Evolutionary conservation across 75 land plant species (phyloP).

Genomic region (Pinus tabuliformis): DNA sequence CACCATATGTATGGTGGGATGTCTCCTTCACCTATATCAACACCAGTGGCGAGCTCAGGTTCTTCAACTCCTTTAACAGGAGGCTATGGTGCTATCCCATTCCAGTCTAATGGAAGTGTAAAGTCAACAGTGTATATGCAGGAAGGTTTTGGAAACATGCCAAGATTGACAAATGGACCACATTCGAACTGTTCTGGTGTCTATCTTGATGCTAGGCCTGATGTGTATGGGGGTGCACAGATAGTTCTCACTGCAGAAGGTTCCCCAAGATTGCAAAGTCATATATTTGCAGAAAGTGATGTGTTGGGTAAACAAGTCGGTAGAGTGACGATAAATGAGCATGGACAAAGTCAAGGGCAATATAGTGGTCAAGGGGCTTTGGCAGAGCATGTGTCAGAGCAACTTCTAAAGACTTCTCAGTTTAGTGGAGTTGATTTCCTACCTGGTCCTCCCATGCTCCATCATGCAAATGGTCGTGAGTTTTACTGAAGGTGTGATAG

Average conservation of each 20-base stretch:
- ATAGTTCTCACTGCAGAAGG: not conserved
- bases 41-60: constrained; percentile 58
- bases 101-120: not conserved
- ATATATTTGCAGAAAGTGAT: constrained; percentile 26
- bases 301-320: constrained; percentile 26
- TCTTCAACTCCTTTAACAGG: constrained; percentile 75
- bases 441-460: constrained; percentile 6
- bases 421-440: not conserved
- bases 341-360: constrained; percentile 19
- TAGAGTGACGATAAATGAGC: constrained; percentile 10
- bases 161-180: constrained; percentile 17
- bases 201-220: constrained; percentile 15
- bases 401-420: constrained; percentile 13
- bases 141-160: constrained; percentile 28
- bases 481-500: not conserved
- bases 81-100: constrained; percentile 58
- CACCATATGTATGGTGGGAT: constrained; percentile 49
- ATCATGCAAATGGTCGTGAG: not conserved
- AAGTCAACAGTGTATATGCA: constrained; percentile 21
- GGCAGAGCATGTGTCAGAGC: constrained; percentile 8
- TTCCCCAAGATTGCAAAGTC: constrained; percentile 30
- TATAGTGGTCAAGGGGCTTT: constrained; percentile 22
- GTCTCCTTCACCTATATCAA: constrained; percentile 65
- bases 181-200: constrained; percentile 11
- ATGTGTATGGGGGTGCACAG: constrained; percentile 15